Conservation (phyloP, 225 moss, liverwort and hornwort genomes). For the Antitrichia curtipendula region DNA sequence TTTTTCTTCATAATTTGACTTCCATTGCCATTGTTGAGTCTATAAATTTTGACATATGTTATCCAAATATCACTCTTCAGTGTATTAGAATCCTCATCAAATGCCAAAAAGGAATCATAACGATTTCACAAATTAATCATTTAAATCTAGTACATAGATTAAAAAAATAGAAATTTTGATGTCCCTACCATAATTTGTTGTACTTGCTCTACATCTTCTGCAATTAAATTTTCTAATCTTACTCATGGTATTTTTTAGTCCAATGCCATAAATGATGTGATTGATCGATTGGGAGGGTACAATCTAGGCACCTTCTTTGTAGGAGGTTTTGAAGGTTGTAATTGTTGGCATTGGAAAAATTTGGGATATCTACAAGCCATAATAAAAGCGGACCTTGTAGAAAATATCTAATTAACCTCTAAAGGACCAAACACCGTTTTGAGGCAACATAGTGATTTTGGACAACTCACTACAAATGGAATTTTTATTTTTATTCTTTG, state of each 20-base stretch:
- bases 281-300: not conserved
- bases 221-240: not conserved
- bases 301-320: not conserved
- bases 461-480: too few species aligned
- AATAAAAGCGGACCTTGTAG: not conserved
- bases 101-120: not conserved
- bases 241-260: not conserved
- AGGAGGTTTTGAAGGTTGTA: not conserved
- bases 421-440: too few species aligned
- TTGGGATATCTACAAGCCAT: not conserved
- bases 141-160: not conserved
- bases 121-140: not conserved
- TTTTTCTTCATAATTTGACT: not conserved
- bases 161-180: too few species aligned
- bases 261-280: not conserved
- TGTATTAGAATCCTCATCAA: not conserved
- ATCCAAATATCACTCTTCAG: not conserved
- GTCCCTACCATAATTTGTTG: not conserved
- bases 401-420: too few species aligned
- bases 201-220: not conserved
- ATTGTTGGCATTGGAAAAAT: not conserved
- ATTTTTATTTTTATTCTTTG: too few species aligned
- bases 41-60: not conserved
- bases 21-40: not conserved
- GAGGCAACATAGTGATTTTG: too few species aligned